These are phyloP conservation scores for Aspergillus nomiae DNA, from an alignment of 2,329 filamentous ascomycete genomes.

Conservation along the genomic window DNA sequence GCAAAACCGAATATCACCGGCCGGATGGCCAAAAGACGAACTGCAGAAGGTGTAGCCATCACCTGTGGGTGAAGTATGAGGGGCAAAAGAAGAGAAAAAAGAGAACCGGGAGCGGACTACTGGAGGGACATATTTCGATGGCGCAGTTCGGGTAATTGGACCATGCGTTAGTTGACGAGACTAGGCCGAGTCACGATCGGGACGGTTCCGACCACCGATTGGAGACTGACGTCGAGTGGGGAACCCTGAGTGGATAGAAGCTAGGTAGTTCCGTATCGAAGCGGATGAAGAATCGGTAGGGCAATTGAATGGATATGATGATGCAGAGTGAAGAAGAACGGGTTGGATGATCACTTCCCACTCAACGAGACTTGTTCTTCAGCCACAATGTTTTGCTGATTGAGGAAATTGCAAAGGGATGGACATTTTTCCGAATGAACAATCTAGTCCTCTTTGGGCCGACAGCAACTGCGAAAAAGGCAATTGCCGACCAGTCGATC, in stretches of 20 bases:
- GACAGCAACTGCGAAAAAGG: neutral
- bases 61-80: conserved; percentile 13
- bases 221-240: conserved; percentile 5
- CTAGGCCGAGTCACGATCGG: conserved; percentile 3
- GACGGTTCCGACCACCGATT: neutral
- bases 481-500: neutral
- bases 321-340: neutral
- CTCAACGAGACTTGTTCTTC: neutral
- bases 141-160: conserved; percentile 3
- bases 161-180: neutral
- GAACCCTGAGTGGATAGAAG: neutral
- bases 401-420: neutral
- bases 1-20: conserved; percentile 43
- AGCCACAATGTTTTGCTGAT: neutral
- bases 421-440: neutral
- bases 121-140: conserved; percentile 14
- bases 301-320: neutral
- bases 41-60: conserved; percentile 31
- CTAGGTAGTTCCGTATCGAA: neutral
- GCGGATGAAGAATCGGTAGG: neutral
- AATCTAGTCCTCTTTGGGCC: neutral
- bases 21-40: conserved; percentile 38
- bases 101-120: conserved; percentile 9
- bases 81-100: conserved; percentile 2
- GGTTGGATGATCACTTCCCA: neutral